A percentile compares a stretch with the other conserved stretches of the same genome.
Conservation (phyloP, 2,329 filamentous ascomycete species). For the Colletotrichum sublineola region DNA sequence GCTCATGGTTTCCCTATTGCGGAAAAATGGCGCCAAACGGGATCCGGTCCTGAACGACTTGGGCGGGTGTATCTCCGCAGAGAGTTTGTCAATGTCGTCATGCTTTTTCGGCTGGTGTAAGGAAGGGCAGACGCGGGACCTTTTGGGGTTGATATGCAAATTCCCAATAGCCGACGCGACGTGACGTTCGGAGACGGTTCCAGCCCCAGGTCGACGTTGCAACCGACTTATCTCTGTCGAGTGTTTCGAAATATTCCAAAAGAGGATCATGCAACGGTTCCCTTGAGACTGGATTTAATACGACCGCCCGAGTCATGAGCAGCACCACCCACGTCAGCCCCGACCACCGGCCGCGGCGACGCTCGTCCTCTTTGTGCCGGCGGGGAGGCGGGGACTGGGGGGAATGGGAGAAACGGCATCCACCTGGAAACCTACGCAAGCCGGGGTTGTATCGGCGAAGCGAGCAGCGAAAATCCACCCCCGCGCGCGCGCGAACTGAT, state of each 20-base stretch:
- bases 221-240: not conserved
- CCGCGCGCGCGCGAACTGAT: not conserved
- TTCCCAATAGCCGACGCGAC: not conserved
- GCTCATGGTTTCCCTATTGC: constrained; percentile 13
- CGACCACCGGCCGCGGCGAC: constrained; percentile 9
- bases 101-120: not conserved
- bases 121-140: not conserved
- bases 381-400: no score
- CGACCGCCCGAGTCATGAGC: constrained; percentile 12
- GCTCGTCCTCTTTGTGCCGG: no score
- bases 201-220: not conserved
- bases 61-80: constrained; percentile 1
- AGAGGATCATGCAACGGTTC: not conserved
- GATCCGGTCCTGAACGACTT: constrained; percentile 7
- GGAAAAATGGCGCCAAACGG: constrained; percentile 9
- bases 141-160: not conserved
- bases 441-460: not conserved
- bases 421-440: not conserved
- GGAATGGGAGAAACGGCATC: not conserved
- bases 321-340: not conserved
- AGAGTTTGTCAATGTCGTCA: constrained; percentile 9
- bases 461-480: not conserved
- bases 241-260: not conserved
- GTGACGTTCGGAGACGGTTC: not conserved
- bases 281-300: not conserved